Evolutionary conservation across 257 asterid genomes (phyloP), one percentile per base, ranked within the genome.

Genomic region (Lantana camara): DNA sequence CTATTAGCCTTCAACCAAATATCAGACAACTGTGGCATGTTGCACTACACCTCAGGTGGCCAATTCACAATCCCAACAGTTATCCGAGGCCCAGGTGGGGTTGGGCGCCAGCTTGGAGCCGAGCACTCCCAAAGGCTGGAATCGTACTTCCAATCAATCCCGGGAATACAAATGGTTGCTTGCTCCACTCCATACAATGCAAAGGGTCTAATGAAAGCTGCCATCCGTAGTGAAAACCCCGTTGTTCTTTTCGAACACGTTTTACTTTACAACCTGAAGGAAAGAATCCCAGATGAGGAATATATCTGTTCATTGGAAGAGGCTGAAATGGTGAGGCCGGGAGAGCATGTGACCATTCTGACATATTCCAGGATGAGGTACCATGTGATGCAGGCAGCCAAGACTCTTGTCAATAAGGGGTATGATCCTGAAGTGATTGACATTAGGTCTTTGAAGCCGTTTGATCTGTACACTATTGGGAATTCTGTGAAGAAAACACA

Each of bases 321-420:
- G 69, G 87, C 87, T 4, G 87, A 81, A 71, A 78, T 81, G 84
- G 87, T 81, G 72, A 72, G 87, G 73, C 87, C 87, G 3, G 87
- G 87, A 14, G 77, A 75, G 57, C 80, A 78, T 24, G 66, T 81
- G 7, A 81, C 87, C 0, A 78, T 81, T 23, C 72, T 81, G 34
- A 81, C 87, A 21, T 81, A 81, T 53, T 81, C 87, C 13, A 48
- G 87, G 67, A 81, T 81, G 87, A 75, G 87, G 68, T 81, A 81
- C 81, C 87, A 81, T 69, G 87, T 81, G 17, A 81, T 81, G 87
- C 87, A 81, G 59, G 87, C 87, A 5, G 84, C 80, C 22, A 81
- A 81, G 50, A 81, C 80, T 11, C 82, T 81, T 5, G 84, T 81
- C 42, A 81, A 75, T 73, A 81, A 69, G 64, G 87, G 87, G 3